Evolutionary conservation across 2,329 filamentous ascomycete species (phyloP).

Genomic region (Microsporum audouinii): DNA sequence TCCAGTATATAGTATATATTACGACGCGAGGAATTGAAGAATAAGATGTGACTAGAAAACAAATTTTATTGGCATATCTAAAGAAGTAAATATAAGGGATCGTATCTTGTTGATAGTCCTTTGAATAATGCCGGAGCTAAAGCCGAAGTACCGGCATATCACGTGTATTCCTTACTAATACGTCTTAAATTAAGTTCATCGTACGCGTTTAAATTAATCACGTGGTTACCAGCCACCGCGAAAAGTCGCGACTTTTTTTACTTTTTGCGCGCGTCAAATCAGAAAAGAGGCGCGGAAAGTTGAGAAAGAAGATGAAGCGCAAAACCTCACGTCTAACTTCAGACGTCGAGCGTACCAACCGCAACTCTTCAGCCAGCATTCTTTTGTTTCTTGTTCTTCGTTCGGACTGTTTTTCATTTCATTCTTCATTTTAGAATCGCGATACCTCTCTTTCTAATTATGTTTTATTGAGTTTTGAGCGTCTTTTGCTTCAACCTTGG

Average conservation of each 20-base stretch:
- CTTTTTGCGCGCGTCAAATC: neutral
- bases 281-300: neutral
- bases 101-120: no score
- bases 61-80: no score
- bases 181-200: neutral
- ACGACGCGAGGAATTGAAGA: neutral
- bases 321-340: neutral
- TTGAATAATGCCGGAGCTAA: neutral
- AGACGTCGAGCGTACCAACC: neutral
- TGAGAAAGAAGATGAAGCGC: neutral
- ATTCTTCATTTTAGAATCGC: neutral
- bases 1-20: neutral
- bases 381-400: neutral
- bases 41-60: neutral
- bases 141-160: neutral
- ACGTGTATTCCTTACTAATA: neutral
- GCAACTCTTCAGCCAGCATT: neutral
- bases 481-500: neutral
- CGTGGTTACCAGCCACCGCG: neutral
- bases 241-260: neutral
- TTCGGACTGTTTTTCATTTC: neutral
- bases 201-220: neutral
- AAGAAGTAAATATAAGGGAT: no score
- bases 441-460: neutral
- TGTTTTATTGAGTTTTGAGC: neutral